Evolutionary conservation across 441 rosid species (phyloP).

Genomic region (Euphorbia corollata): DNA sequence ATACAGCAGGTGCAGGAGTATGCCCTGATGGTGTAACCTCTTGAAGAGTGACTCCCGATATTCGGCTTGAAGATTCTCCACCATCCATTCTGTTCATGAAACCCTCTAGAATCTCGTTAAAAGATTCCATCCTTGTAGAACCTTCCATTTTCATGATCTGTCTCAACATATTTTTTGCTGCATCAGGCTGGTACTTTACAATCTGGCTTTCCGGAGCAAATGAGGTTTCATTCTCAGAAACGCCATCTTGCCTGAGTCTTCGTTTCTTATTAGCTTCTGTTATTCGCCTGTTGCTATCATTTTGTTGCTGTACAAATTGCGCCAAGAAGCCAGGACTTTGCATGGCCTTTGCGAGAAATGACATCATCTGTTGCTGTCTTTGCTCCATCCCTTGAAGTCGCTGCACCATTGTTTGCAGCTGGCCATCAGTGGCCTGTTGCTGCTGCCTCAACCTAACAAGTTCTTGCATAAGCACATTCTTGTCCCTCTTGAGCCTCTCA

Average conservation of each 20-base stretch:
- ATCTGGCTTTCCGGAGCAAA: conserved; percentile 72
- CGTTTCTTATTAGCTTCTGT: conserved; percentile 68
- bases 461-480: conserved; percentile 91
- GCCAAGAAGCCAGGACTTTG: conserved; percentile 86
- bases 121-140: conserved; percentile 44
- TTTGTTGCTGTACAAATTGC: conserved; percentile 92
- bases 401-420: conserved; percentile 70
- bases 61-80: conserved; percentile 33
- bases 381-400: conserved; percentile 93
- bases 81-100: conserved; percentile 36
- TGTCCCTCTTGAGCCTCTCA: conserved; percentile 89
- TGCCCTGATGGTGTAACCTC: conserved; percentile 56
- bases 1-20: conserved; percentile 26
- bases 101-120: conserved; percentile 36
- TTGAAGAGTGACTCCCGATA: conserved; percentile 64
- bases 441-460: conserved; percentile 85
- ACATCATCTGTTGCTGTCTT: conserved; percentile 91
- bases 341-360: conserved; percentile 84
- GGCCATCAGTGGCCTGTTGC: conserved; percentile 76
- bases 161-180: conserved; percentile 56
- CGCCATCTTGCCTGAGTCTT: conserved; percentile 67
- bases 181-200: conserved; percentile 75
- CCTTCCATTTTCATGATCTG: conserved; percentile 54
- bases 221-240: conserved; percentile 35
- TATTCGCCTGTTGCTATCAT: conserved; percentile 60